These are phyloP conservation scores for Nigrospora sphaerica DNA, from an alignment of 2,329 filamentous ascomycete genomes.

Conservation along the genomic window DNA sequence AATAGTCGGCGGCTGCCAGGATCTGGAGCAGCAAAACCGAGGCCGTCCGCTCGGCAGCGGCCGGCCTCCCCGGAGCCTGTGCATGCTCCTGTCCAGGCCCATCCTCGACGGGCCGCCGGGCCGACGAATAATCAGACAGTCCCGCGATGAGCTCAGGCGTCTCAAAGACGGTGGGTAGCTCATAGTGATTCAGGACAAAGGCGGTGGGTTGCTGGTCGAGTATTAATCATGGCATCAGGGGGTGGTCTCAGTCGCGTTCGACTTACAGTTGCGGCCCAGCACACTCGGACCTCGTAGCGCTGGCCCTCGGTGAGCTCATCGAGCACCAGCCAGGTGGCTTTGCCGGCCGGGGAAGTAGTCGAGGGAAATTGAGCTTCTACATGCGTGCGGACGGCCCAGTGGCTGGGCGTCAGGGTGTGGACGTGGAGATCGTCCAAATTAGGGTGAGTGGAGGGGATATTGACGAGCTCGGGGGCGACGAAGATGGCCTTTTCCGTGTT, in stretches of 20 bases:
- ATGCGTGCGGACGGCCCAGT: constrained; percentile 50
- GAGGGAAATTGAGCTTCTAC: constrained; percentile 64
- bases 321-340: constrained; percentile 73
- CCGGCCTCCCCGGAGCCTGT: not conserved
- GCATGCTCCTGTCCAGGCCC: not conserved
- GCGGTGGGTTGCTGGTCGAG: constrained; percentile 70
- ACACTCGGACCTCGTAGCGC: constrained; percentile 86
- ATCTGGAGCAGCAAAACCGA: constrained; percentile 68
- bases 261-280: constrained; percentile 87
- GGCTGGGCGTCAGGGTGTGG: constrained; percentile 53
- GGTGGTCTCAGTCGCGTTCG: not conserved
- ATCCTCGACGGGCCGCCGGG: constrained; percentile 28
- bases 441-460: constrained; percentile 47
- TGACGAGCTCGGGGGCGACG: constrained; percentile 55
- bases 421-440: constrained; percentile 56
- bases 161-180: constrained; percentile 53
- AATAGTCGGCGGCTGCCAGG: constrained; percentile 76
- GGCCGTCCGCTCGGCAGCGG: constrained; percentile 13
- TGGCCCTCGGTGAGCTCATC: constrained; percentile 61
- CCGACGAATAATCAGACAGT: constrained; percentile 53
- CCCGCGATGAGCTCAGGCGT: constrained; percentile 58
- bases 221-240: constrained; percentile 1
- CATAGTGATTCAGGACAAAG: constrained; percentile 63
- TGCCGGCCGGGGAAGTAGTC: constrained; percentile 42
- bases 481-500: constrained; percentile 95